Evolutionary conservation across 345 rosid genomes (phyloP), one percentile per base, ranked within the genome.

Genomic region (Raphanus raphanistrum): DNA sequence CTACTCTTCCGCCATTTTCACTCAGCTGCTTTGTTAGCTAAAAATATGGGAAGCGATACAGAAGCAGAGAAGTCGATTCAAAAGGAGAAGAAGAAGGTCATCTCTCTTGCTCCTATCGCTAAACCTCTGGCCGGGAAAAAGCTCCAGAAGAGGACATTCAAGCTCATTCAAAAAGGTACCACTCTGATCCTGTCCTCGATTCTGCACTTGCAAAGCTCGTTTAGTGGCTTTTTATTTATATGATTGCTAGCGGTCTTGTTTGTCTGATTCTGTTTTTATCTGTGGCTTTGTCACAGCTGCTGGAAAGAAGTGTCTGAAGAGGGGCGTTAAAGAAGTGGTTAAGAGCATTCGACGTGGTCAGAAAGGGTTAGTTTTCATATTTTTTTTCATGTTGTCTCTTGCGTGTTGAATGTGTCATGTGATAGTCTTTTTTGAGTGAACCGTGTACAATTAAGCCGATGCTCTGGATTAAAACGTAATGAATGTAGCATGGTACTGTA

Each of bases 271-370:
- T 55, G 27, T 52, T 1, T 17, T 17, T 55, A 4, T 65, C 0
- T 71, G 75, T 72, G 31, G 31, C 61, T 7, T 26, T 26, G 9
- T 71, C 58, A 36, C 81, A 95, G 98, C 96, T 77, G 89, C 98
- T 70, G 98, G 90, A 12, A 85, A 85, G 48, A 95, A 91, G 78
- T 92, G 99, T 81, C 82, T 95, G 90, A 95, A 91, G 86, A 88
- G 99, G 83, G 99, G 99, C 7, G 99, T 95, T 32, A 95, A 95
- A 79, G 99, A 95, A 86, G 99, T 95, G 4, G 98, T 95, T 13
- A 91, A 92, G 76, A 92, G 97, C 68, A 92, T 95, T 15, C 81
- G 98, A 38, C 92, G 98, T 2, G 93, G 96, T 26, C 85, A 90
- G 21, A 92, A 91, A 86, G 99, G 99, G 98, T 92, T 57, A 74